Conservation (phyloP, 2,329 filamentous ascomycete genomes). For the Hypoxylon sp. region DNA sequence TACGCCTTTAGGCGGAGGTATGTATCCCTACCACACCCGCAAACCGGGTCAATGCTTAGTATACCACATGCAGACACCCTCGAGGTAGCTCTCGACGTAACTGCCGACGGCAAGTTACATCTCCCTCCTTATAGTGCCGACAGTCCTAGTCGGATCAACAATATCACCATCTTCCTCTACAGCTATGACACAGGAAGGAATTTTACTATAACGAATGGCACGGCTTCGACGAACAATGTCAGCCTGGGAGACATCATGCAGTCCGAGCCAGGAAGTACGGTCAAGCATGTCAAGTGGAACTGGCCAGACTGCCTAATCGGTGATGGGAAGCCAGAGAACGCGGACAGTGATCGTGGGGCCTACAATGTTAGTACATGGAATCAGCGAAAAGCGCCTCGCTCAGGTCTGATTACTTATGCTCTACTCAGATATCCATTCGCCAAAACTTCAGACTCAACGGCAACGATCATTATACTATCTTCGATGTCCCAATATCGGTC, state of each 20-base stretch:
- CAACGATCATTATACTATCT: conserved; percentile 75
- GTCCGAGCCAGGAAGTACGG: conserved; percentile 75
- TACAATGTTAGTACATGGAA: conserved; percentile 67
- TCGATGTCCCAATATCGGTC: conserved; percentile 76
- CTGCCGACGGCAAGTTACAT: conserved; percentile 73
- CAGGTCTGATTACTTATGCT: conserved; percentile 6
- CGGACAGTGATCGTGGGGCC: conserved; percentile 66
- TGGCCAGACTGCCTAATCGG: conserved; percentile 79
- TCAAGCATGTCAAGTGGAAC: conserved; percentile 79
- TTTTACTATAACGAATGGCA: conserved; percentile 76
- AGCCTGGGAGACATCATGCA: conserved; percentile 73
- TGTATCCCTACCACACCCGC: conserved; percentile 47
- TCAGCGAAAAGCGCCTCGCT: background rate
- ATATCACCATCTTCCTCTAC: conserved; percentile 76
- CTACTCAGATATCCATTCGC: conserved; percentile 73
- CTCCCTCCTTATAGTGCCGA: conserved; percentile 68
- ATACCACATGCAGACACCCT: conserved; percentile 60
- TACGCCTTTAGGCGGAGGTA: conserved; percentile 73
- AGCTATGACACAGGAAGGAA: conserved; percentile 74
- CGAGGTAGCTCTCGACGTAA: conserved; percentile 76
- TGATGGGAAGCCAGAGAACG: conserved; percentile 62
- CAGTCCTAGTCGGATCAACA: conserved; percentile 69
- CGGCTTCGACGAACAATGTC: conserved; percentile 63
- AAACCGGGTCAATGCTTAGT: conserved; percentile 36
- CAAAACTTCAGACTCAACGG: conserved; percentile 77